Evolutionary conservation across 352 stramenopile genomes (phyloP), one percentile per base, ranked within the genome.

Genomic region (Phytophthora cajani): DNA sequence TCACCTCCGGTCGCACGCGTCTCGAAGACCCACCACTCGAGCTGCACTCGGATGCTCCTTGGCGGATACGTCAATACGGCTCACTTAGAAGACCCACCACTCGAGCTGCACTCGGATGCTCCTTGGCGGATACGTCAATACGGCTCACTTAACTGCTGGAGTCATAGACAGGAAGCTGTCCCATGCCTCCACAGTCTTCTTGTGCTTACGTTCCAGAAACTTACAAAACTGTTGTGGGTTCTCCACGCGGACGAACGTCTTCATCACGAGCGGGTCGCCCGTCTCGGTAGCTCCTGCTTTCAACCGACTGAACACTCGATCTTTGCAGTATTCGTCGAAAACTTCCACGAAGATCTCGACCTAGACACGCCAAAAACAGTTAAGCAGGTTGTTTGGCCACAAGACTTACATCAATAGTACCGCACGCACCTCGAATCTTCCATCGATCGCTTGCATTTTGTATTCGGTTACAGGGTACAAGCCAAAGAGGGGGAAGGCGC

Each of bases 401-500:
- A 62, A 30, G 52, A 36, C 30, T 8, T 25, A 42, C 14, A 12
- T 40, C 40, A 19, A 49, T 12, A 60, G 16, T 33, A 32, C 17
- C 32, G 10, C 30, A 11, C 30, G 30, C 42, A 62, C 23, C 38
- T 42, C 51, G 56, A 14, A 42, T 38, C 56, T 62, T 5, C 33
- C 51, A 40, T 42, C 40, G 36, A 62, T 52, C 23, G 56, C 52
- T 62, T n/a, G 36, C 33, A 53, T 27, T 42, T 62, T n/a, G 14
- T 38, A 17, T 17, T 53, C 23, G 23, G 21, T 14, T 62, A 40
- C 56, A 25, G 36, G 36, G 11, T 53, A 19, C 36, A 62, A 38
- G 40, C 40, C 52, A 40, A 62, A 16, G 56, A 62, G 50, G 23
- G 55, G 55, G 51, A 62, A 12, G 19, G 51, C 55, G 16, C 44